phyloP scores from a whole-genome alignment of 208 protist species.

The Borovskyia barvae region DNA sequence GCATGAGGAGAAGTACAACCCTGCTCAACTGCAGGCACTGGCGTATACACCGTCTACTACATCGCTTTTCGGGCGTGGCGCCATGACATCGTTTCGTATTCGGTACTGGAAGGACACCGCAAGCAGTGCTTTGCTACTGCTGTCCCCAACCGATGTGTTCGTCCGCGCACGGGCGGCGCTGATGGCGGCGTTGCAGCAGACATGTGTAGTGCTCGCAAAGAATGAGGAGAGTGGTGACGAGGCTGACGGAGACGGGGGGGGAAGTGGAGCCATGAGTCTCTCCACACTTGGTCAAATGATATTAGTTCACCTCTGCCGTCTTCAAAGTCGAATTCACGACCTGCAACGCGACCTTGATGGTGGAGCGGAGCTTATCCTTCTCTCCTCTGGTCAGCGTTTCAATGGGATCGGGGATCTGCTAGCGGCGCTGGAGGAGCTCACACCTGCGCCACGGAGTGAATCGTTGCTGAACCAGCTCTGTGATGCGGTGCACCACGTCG shows the following conservation, averaged over 20 bases:
- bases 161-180: conserved; percentile 8
- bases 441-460: conserved; percentile 1
- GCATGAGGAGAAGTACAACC: conserved; percentile 70
- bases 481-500: conserved; percentile 25
- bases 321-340: conserved; percentile 58
- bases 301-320: conserved; percentile 69
- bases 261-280: neutral
- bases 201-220: conserved; percentile 1
- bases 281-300: conserved; percentile 51
- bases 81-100: conserved; percentile 67
- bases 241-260: conserved; percentile 19
- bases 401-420: conserved; percentile 75
- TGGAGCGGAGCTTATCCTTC: conserved; percentile 54
- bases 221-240: conserved; percentile 8
- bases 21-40: conserved; percentile 48
- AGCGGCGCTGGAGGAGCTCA: conserved; percentile 40
- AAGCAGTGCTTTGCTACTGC: conserved; percentile 27
- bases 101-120: conserved; percentile 42
- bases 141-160: conserved; percentile 26
- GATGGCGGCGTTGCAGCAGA: conserved; percentile 23
- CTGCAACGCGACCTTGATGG: conserved; percentile 75
- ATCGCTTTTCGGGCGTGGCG: conserved; percentile 55
- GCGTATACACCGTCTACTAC: conserved; percentile 31
- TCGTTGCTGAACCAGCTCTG: conserved; percentile 25
- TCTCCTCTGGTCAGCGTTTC: conserved; percentile 58